Base-by-base conservation (phyloP, 1,139 yeast genomes). In the Candida glucosophila region DNA sequence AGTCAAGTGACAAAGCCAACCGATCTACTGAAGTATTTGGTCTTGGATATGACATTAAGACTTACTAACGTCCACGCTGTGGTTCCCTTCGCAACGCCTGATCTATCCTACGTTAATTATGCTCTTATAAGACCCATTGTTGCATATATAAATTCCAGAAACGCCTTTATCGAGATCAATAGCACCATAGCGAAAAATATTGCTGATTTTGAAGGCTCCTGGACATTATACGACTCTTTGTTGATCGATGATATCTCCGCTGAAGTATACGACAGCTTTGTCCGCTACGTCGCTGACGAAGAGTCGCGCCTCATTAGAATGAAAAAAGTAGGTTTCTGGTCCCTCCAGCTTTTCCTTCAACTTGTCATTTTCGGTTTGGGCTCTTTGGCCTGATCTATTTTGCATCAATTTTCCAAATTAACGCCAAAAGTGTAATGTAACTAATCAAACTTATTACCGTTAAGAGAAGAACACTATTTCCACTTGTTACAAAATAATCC, bases 61-160 rank as follows among this genome's bases (percentile, higher is more conserved):
- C 65, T 90, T 35, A 82, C 81, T 44, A 81, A 88, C 45, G 93
- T 88, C 6, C 69, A 86, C 27, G 97, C 98, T 0, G 69, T 73
- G 15, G 85, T 92, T 0, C 98, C 98, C 2, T 63, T 88, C 37
- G 82, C 85, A 47, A 72, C 92, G 1, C 72, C 77, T 11, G 95
- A 86, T 34, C 58, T 90, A 33, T 79, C 92, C 12, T 88, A 88
- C 42, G 73, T 86, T 39, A 90, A 90, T 52, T 82, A 80, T 47
- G 97, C 98, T 1, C 63, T 90, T 28, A 80, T 90, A 29, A 63
- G 95, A 36, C 98, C 98, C 0, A 88, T 90, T 47, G 95, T 90
- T 15, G 97, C 92, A 1, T 90, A 88, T 52, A 88, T 90, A 47
- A 90, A 90, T 50, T 79, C 93, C 18, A 72, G 81, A 35, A 80